Evolutionary conservation across 108 stramenopile genomes (phyloP).

Genomic region (Fistulifera pelliculosa): DNA sequence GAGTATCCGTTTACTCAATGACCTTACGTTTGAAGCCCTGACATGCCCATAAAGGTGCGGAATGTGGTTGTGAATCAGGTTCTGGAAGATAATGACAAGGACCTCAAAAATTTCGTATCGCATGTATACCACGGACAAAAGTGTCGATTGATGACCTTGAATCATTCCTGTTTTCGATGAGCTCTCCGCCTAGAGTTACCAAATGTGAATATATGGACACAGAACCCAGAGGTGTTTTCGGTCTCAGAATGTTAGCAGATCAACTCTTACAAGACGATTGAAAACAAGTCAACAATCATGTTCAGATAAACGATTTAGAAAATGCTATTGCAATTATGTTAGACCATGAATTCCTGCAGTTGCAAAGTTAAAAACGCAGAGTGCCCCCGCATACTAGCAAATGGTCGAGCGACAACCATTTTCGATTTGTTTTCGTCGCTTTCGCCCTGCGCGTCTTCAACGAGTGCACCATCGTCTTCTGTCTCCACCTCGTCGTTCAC

Average conservation of each 20-base stretch:
- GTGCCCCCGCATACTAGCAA: conserved; percentile 87
- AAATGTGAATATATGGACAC: conserved; percentile 58
- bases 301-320: conserved; percentile 11
- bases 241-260: conserved; percentile 64
- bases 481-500: conserved; percentile 11
- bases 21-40: conserved; percentile 80
- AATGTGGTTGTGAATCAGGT: conserved; percentile 87
- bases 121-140: conserved; percentile 26
- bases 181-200: conserved; percentile 41
- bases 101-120: conserved; percentile 28
- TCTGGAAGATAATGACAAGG: conserved; percentile 46
- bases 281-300: neutral
- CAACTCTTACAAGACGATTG: conserved; percentile 28
- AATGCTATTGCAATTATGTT: too few species aligned
- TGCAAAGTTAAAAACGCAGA: conserved; percentile 94
- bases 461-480: neutral
- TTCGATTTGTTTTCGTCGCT: conserved; percentile 20
- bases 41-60: conserved; percentile 79
- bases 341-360: conserved; percentile 51
- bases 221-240: conserved; percentile 85
- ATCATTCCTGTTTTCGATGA: conserved; percentile 11
- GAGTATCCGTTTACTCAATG: conserved; percentile 72
- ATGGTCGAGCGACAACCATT: conserved; percentile 63
- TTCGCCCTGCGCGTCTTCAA: neutral
- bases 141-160: conserved; percentile 32